These are phyloP conservation scores for Agaricales sp. DNA, from an alignment of 1,284 basidiomycete genomes.

Conservation along the genomic window DNA sequence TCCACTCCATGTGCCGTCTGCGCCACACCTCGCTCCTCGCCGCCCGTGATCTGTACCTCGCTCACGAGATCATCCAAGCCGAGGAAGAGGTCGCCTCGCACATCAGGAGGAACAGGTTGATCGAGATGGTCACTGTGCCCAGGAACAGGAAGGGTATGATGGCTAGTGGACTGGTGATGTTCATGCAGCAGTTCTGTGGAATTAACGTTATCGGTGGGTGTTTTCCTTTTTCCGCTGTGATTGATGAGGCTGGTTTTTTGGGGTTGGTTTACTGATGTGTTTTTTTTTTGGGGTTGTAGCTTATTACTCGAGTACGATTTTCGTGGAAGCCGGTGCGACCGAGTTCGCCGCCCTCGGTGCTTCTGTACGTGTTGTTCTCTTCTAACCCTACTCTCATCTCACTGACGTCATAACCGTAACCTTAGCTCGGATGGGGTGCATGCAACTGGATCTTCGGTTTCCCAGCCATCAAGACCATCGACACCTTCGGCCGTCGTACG, in stretches of 20 bases:
- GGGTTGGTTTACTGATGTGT: not conserved
- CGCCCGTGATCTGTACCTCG: constrained; percentile 44
- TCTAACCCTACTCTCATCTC: not conserved
- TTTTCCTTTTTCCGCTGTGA: too few relatives aligned
- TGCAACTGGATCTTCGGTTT: constrained; percentile 57
- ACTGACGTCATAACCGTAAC: not conserved
- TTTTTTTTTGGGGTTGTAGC: constrained; percentile 19
- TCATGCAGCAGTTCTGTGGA: constrained; percentile 42
- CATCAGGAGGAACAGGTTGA: constrained; percentile 24
- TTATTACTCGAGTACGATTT: constrained; percentile 65
- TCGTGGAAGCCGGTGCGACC: constrained; percentile 43
- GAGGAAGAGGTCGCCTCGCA: constrained; percentile 40
- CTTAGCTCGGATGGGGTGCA: constrained; percentile 53
- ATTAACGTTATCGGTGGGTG: constrained; percentile 29
- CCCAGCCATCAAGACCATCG: constrained; percentile 25
- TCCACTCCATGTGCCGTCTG: constrained; percentile 43
- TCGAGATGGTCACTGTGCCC: constrained; percentile 57
- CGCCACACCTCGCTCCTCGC: constrained; percentile 62
- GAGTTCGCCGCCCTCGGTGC: constrained; percentile 43
- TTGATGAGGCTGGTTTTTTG: too few relatives aligned
- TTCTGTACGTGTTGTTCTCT: constrained; percentile 21
- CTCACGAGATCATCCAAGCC: constrained; percentile 44
- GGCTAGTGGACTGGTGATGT: constrained; percentile 56
- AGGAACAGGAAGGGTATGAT: constrained; percentile 62
- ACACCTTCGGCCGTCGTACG: constrained; percentile 50